phyloP scores from a whole-genome alignment of 108 stramenopile genomes.

The Chaetoceros tenuissimus region DNA sequence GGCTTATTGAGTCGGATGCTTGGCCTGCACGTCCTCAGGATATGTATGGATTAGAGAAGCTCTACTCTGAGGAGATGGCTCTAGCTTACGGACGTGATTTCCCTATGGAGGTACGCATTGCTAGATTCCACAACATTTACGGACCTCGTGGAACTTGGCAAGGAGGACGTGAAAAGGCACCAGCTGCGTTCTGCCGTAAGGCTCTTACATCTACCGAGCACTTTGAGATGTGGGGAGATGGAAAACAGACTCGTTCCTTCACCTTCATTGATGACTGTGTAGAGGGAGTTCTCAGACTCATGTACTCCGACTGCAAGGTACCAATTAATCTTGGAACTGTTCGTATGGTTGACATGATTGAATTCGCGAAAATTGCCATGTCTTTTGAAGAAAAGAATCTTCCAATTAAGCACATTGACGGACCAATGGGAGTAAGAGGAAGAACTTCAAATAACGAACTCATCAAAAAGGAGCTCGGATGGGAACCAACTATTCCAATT shows the following conservation, averaged over 20 bases:
- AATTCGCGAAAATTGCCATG: conserved; percentile 91
- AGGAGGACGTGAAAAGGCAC: conserved; percentile 99
- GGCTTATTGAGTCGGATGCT: conserved; percentile 90
- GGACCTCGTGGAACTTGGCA: conserved; percentile 97
- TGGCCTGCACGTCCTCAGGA: conserved; percentile 99
- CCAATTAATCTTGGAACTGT: conserved; percentile 95
- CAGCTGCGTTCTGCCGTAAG: conserved; percentile 99
- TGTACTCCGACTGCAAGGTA: conserved; percentile 86
- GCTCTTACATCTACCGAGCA: conserved; percentile 83
- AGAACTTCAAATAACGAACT: conserved; percentile 96
- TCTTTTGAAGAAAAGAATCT: conserved; percentile 81
- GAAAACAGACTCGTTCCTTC: conserved; percentile 96
- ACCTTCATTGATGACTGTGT: conserved; percentile 99
- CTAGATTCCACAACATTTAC: conserved; percentile 98
- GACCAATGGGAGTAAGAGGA: conserved; percentile 97
- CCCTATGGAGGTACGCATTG: conserved; percentile 85
- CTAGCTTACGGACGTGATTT: conserved; percentile 96
- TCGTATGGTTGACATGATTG: conserved; percentile 96
- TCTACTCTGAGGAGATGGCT: conserved; percentile 99
- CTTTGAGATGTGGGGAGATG: conserved; percentile 98
- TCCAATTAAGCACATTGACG: conserved; percentile 97
- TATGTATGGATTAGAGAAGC: conserved; percentile 98
- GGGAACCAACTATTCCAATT: conserved; percentile 91
- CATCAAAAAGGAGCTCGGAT: conserved; percentile 89
- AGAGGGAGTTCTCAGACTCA: conserved; percentile 92